Percentiles rank a stretch among this genome's conserved stretches.
Evolutionary conservation across 192 early-diverging fungal genomes (phyloP).

Genomic region (Phlyctochytrium arcticum): DNA sequence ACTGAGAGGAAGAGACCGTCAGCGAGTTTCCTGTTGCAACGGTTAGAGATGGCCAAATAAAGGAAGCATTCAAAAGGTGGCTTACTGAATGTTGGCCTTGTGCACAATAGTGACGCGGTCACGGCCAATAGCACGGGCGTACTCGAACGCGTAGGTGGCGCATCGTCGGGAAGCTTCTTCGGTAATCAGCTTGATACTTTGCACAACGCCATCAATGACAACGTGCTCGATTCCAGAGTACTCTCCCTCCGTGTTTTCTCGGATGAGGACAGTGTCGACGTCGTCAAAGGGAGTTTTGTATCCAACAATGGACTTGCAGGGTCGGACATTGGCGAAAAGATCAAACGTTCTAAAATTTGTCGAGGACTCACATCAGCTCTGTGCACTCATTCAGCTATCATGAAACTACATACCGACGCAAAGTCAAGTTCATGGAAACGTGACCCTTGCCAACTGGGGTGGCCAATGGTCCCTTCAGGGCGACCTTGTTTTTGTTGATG

Average conservation of each 20-base stretch:
- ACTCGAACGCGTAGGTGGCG: slow-evolving; percentile 92
- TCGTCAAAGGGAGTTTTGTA: slow-evolving; percentile 95
- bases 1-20: slow-evolving; percentile 96
- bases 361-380: no score
- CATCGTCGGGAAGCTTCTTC: slow-evolving; percentile 87
- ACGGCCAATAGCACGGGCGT: slow-evolving; percentile 84
- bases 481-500: slow-evolving; percentile 93
- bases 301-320: slow-evolving; percentile 94
- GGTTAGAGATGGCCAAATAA: not conserved
- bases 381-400: no score
- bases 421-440: slow-evolving; percentile 80
- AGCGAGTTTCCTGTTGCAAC: slow-evolving; percentile 65
- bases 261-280: slow-evolving; percentile 97
- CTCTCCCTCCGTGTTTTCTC: slow-evolving; percentile 99
- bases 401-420: slow-evolving; percentile 35
- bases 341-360: slow-evolving; percentile 88
- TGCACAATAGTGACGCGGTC: slow-evolving; percentile 94
- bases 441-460: slow-evolving; percentile 99
- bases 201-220: slow-evolving; percentile 94
- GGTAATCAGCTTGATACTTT: slow-evolving; percentile 99
- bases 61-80: not conserved
- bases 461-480: slow-evolving; percentile 94
- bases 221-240: slow-evolving; percentile 94
- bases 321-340: slow-evolving; percentile 97
- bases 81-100: slow-evolving; percentile 77